Base-by-base conservation (phyloP, 257 asterid genomes). In the Ophiorrhiza pumila region DNA sequence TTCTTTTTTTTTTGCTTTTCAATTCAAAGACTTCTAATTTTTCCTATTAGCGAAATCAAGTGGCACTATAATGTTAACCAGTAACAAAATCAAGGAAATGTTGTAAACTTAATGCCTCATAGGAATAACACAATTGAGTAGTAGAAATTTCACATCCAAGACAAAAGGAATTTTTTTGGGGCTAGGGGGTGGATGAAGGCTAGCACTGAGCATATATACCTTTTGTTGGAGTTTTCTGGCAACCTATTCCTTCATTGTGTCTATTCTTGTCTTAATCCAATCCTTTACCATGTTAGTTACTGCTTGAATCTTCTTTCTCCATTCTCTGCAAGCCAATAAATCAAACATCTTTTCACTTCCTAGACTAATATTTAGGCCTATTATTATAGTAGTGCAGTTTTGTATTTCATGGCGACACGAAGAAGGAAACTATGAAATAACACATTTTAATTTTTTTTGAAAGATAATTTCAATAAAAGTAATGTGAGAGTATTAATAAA, bases 251-350 rank as follows among this genome's bases (percentile, higher is more conserved):
- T 87, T 92, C 46, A 90, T 83, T 77, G 87, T 80, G 79, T 92
- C 99, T 74, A 85, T 74, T 85, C 99, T 92, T 34, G 90, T 85
- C 90, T 86, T 92, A 76, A 95, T 87, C 99, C 99, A 95, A 60
- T 77, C 86, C 82, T 90, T 95, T 47, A 95, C 96, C 89, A 92
- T 42, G 80, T 86, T 89, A 67, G 92, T 96, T 34, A 95, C 98
- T 85, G 83, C 92, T 91, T 57, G 99, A 90, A 87, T 95, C 99
- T 32, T 96, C 99, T 85, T 84, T 89, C 80, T 95, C 98, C 98
- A 95, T 95, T 83, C 72, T 82, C 99, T 92, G 90, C 68, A 83
- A 55, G 65, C 39, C 61, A 78, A 66, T 69, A 63, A 59, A 75
- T 67, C 55, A 81, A 42, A 25, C 12, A 4, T 37, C 45, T 5